phyloP scores from a whole-genome alignment of 805 yeast species.

The Myxozyma nipponensis region DNA sequence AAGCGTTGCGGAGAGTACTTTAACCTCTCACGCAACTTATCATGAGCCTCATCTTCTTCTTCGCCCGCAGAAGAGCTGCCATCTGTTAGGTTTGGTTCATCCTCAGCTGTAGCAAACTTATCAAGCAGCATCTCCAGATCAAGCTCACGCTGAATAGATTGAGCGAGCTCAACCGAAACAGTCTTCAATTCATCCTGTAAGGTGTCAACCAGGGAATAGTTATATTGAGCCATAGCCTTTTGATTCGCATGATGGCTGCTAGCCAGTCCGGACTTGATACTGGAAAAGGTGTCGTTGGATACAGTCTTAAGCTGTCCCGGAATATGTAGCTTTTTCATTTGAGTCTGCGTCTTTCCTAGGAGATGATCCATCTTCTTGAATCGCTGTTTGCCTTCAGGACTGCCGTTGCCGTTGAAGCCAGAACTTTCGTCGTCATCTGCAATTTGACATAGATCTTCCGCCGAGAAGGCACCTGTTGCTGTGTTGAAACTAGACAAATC shows the following conservation, averaged over 20 bases:
- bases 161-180: slow-evolving; percentile 26
- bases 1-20: slow-evolving; percentile 2
- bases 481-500: neutral
- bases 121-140: slow-evolving; percentile 25
- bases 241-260: neutral
- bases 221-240: slow-evolving; percentile 7
- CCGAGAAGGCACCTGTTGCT: neutral
- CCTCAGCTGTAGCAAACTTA: slow-evolving; percentile 20
- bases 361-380: slow-evolving; percentile 5
- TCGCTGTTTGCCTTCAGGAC: neutral
- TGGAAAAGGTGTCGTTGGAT: slow-evolving; percentile 12
- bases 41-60: slow-evolving; percentile 8
- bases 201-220: slow-evolving; percentile 14
- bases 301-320: slow-evolving; percentile 15
- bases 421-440: slow-evolving; percentile 8
- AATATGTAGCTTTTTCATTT: slow-evolving; percentile 11
- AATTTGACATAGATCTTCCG: slow-evolving; percentile 1
- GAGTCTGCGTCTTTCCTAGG: slow-evolving; percentile 16
- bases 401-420: neutral
- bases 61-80: slow-evolving; percentile 10
- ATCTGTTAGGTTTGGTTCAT: slow-evolving; percentile 7
- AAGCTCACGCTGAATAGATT: slow-evolving; percentile 26
- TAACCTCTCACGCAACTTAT: neutral
- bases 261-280: slow-evolving; percentile 12
- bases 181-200: slow-evolving; percentile 20